phyloP scores from a whole-genome alignment of 108 stramenopile genomes.

The Nitzschia palea region DNA sequence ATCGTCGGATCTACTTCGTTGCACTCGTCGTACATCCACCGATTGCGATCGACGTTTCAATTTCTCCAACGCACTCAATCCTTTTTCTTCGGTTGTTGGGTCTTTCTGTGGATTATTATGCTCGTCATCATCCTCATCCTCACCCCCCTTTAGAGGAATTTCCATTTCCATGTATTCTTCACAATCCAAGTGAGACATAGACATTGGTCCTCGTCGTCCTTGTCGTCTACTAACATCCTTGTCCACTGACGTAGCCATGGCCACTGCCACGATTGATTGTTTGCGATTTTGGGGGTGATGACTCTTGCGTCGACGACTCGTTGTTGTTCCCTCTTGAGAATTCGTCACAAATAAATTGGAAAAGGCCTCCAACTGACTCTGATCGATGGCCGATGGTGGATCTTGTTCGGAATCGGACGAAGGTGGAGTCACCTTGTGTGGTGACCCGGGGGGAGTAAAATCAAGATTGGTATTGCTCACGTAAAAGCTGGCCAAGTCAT shows the following conservation, averaged over 20 bases:
- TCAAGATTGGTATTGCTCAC: constrained; percentile 2
- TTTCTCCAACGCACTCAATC: constrained; percentile 7
- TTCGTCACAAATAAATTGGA: too few relatives aligned
- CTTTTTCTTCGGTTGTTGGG: too few relatives aligned
- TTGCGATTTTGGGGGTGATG: neutral
- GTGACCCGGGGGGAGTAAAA: constrained; percentile 6
- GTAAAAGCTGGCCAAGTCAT: constrained; percentile 18
- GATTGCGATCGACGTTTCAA: constrained; percentile 9
- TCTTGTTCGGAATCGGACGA: constrained; percentile 13
- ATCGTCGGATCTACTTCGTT: neutral
- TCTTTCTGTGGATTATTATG: too few relatives aligned
- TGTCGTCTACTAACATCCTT: neutral
- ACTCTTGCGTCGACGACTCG: neutral
- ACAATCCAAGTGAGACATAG: neutral
- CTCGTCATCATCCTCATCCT: neutral
- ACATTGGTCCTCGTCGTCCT: neutral
- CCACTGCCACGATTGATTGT: neutral
- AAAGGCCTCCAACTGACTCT: too few relatives aligned
- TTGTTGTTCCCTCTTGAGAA: too few relatives aligned
- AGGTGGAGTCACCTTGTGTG: constrained; percentile 10
- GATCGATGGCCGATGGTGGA: neutral
- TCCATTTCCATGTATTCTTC: neutral
- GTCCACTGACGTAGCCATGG: neutral
- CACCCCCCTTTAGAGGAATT: neutral
- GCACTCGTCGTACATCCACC: neutral